Conservation (phyloP, 2,329 filamentous ascomycete species). For the Dactylonectria estremocensis region DNA sequence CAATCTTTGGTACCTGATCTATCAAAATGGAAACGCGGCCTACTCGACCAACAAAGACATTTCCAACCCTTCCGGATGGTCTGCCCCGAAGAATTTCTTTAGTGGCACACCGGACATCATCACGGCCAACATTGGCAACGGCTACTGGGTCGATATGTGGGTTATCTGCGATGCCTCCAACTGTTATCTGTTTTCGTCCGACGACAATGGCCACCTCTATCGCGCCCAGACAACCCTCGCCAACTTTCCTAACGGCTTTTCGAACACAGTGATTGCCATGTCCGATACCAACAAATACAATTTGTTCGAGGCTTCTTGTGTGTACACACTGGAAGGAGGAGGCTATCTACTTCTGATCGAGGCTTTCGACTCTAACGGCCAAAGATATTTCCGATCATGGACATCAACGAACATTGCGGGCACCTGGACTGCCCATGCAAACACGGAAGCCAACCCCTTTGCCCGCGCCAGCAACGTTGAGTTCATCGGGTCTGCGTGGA, state of each 20-base stretch:
- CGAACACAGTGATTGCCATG: slow-evolving; percentile 16
- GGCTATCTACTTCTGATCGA: slow-evolving; percentile 18
- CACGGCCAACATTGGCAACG: slow-evolving; percentile 10
- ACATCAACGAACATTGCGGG: slow-evolving; percentile 9
- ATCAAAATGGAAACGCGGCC: slow-evolving; percentile 21
- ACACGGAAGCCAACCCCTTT: slow-evolving; percentile 14
- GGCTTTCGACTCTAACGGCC: slow-evolving; percentile 12
- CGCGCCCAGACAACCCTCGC: slow-evolving; percentile 6
- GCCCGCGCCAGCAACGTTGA: slow-evolving; percentile 3
- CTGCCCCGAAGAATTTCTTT: slow-evolving; percentile 16
- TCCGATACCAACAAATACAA: slow-evolving; percentile 11
- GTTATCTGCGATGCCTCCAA: slow-evolving; percentile 13
- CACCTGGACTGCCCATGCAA: slow-evolving; percentile 1
- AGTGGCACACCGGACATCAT: slow-evolving; percentile 1
- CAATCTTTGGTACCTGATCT: slow-evolving; percentile 20
- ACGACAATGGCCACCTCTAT: slow-evolving; percentile 22
- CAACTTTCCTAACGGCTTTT: slow-evolving; percentile 12
- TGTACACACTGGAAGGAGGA: slow-evolving; percentile 8
- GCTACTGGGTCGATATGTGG: slow-evolving; percentile 26
- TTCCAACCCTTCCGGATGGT: slow-evolving; percentile 11
- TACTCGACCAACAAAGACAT: slow-evolving; percentile 24
- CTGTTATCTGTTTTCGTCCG: slow-evolving; percentile 19
- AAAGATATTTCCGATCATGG: slow-evolving; percentile 20
- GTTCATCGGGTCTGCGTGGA: slow-evolving; percentile 9
- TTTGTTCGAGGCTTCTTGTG: slow-evolving; percentile 20